Conservation (phyloP, 345 rosid species). For the Tarenaya hassleriana region DNA sequence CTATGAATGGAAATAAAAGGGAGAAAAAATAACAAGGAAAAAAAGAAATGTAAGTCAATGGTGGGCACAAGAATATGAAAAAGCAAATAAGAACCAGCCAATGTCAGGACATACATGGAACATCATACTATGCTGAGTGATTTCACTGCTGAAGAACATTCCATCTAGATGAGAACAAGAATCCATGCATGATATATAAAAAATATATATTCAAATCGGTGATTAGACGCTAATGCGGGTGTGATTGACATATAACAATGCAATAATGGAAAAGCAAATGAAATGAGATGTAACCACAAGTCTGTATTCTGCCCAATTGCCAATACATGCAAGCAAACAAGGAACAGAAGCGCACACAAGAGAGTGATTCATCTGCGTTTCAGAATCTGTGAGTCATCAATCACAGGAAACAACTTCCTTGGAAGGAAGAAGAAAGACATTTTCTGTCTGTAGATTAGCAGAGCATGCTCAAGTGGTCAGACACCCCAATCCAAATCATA, state of each 20-base stretch:
- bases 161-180: conserved; percentile 30
- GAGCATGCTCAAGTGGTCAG: too few relatives aligned
- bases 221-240: conserved; percentile 22
- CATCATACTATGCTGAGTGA: conserved; percentile 24
- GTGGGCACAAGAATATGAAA: conserved; percentile 17
- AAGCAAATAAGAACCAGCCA: conserved; percentile 18
- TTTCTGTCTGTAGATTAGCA: too few relatives aligned
- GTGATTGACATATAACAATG: conserved; percentile 18
- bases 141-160: conserved; percentile 26
- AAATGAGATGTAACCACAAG: too few relatives aligned
- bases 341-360: too few relatives aligned
- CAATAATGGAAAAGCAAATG: conserved; percentile 1
- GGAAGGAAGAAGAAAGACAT: too few relatives aligned
- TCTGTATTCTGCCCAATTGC: too few relatives aligned
- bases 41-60: conserved; percentile 25
- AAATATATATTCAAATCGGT: conserved; percentile 15
- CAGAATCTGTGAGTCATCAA: too few relatives aligned
- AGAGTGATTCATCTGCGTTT: too few relatives aligned
- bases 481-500: too few relatives aligned
- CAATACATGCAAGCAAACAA: too few relatives aligned
- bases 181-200: conserved; percentile 15
- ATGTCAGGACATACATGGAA: conserved; percentile 27
- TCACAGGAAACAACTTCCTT: too few relatives aligned
- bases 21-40: background rate
- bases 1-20: conserved; percentile 10